Percentiles rank a stretch among this genome's conserved stretches.
Conservation (phyloP, 1,284 basidiomycete species). For the Mycosarcoma maydis region DNA sequence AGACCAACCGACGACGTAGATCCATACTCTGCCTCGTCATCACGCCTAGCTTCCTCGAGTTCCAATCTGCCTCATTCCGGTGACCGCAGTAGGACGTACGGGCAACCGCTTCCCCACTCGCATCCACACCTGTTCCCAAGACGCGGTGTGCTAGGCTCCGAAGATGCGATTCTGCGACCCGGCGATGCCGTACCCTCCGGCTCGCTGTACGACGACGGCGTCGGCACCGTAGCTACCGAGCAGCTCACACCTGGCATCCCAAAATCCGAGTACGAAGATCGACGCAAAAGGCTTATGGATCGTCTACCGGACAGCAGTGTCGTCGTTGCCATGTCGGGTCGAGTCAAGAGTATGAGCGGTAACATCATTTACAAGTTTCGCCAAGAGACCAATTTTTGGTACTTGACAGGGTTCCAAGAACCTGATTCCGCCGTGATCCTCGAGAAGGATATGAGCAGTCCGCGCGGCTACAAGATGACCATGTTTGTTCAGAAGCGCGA, state of each 20-base stretch:
- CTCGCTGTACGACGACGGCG: slow-evolving; percentile 22
- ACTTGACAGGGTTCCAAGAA: slow-evolving; percentile 81
- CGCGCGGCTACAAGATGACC: slow-evolving; percentile 85
- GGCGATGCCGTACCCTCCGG: slow-evolving; percentile 9
- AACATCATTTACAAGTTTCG: slow-evolving; percentile 76
- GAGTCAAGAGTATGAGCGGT: slow-evolving; percentile 80
- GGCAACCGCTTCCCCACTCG: slow-evolving; percentile 79
- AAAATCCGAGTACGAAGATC: slow-evolving; percentile 80
- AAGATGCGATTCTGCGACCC: slow-evolving; percentile 36
- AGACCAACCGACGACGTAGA: slow-evolving; percentile 35
- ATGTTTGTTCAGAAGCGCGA: slow-evolving; percentile 83
- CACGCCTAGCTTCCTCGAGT: slow-evolving; percentile 15
- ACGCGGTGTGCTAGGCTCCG: slow-evolving; percentile 54
- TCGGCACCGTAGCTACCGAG: slow-evolving; percentile 47
- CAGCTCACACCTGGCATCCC: slow-evolving; percentile 89
- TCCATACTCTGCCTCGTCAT: slow-evolving; percentile 3
- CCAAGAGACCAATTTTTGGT: slow-evolving; percentile 71
- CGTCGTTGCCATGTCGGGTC: slow-evolving; percentile 82
- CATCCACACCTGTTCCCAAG: slow-evolving; percentile 79
- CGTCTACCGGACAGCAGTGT: slow-evolving; percentile 78
- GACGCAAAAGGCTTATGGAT: slow-evolving; percentile 80
- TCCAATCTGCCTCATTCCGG: background rate
- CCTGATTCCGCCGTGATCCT: slow-evolving; percentile 84
- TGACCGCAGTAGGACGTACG: slow-evolving; percentile 65
- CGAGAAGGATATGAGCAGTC: slow-evolving; percentile 63